Percentiles rank a stretch among this genome's conserved stretches.
Conservation (phyloP, 768 basidiomycete species). For the Xerocomellus amylosporus region DNA sequence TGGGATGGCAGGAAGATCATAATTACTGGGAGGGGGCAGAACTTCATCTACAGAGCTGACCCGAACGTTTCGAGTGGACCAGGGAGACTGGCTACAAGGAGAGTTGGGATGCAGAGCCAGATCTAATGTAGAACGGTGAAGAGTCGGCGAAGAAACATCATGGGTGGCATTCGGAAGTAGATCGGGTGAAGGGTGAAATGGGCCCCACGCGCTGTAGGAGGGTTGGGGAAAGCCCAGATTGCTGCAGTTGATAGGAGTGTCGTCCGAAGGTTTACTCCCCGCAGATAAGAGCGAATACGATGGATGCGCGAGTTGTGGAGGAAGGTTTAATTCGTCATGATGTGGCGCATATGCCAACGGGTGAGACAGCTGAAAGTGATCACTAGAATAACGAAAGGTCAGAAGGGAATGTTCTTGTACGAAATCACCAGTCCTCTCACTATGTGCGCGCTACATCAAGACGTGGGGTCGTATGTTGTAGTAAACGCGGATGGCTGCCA, state of each 20-base stretch:
- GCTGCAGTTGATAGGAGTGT: neutral
- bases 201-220: conserved; percentile 5
- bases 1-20: neutral
- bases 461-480: neutral
- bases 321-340: neutral
- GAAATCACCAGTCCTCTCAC: conserved; percentile 9
- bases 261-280: neutral
- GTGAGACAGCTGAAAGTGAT: neutral
- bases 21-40: neutral
- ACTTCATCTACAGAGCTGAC: neutral
- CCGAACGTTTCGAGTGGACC: neutral
- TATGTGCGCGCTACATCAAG: neutral
- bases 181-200: neutral
- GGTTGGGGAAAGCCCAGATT: neutral
- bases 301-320: neutral
- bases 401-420: neutral
- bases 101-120: neutral
- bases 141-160: neutral
- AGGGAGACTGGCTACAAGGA: neutral
- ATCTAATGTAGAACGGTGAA: neutral
- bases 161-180: neutral
- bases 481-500: conserved; percentile 3
- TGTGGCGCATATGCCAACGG: neutral
- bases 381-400: conserved; percentile 3
- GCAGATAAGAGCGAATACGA: neutral